Base-by-base conservation (phyloP, 2,329 filamentous ascomycete species). In the Lasiodiplodia gonubiensis region DNA sequence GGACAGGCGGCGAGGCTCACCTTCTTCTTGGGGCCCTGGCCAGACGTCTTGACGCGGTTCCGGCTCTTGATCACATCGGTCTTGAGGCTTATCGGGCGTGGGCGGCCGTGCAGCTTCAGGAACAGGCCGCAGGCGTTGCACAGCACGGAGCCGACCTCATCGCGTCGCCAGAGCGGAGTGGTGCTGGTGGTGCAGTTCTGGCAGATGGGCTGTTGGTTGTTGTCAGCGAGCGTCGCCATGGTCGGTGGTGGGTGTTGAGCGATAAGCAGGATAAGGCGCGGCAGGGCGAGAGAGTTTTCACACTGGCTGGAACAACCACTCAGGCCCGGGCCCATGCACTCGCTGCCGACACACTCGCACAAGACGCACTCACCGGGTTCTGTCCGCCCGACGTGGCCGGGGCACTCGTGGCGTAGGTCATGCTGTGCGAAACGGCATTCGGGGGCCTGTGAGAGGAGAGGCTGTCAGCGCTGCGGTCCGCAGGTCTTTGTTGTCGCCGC, bases 51-150 rank as follows among this genome's bases (percentile, higher is more conserved):
- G 73, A 98, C 94, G 71, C 95, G 90, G 82, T 99, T 99, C 75
- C 95, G 93, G 84, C 94, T 97, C 85, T 99, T 99, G 84, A 99
- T 99, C 72, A 98, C 94, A 84, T 99, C 95, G 59, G 95, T 98
- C 86, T 99, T 99, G 74, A 99, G 87, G 74, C 92, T 97, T 79
- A 97, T 97, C 72, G 95, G 95, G 67, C 95, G 90, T 69, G 95
- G 89, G 30, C 94, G 91, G 71, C 94, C 94, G 79, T 99, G 95
- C 72, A 99, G 86, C 86, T 99, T 99, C 75, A 98, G 87, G 81
- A 98, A 99, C 67, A 99, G 87, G 69, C 95, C 95, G 81, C 95
- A 99, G 75, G 95, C 95, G 82, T 99, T 99, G 89, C 95, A 99
- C 64, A 99, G 90, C 46, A 99, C 94, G 0, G 93, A 91, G 72